Base-by-base conservation (phyloP, 208 protist genomes). In the Trypanosoma cruzi region DNA sequence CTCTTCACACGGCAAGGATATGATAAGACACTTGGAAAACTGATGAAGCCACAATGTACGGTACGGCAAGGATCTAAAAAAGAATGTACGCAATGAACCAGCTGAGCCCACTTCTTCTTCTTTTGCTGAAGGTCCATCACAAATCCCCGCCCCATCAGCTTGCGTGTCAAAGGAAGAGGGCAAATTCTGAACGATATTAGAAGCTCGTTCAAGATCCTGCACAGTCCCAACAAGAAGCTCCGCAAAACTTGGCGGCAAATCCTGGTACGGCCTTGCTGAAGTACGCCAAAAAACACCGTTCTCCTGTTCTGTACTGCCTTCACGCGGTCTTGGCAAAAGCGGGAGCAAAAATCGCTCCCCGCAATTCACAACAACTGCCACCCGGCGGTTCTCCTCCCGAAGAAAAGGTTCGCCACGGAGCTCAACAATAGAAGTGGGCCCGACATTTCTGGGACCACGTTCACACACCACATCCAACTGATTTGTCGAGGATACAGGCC, bases 1-100 rank as follows among this genome's bases (percentile, higher is more conserved):
- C 68, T 95, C 90, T 60, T 95, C 90, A 72, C 80, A 92, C 6
- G 90, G 81, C 13, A 95, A 71, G 1, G 82, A 90, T 18, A 86
- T 80, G 18, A 93, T 64, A 37, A 95, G 32, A 26, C 65, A 57
- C 0, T 72, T 68, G 16, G 50, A 42, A 50, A 75, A 53, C 46
- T 75, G 63, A 26, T 64, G 67, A 5, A 87, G 77, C 85, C 88
- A 94, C 40, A 90, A 59, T 20, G 85, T 36, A 62, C 80, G 81
- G 61, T 78, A 91, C 13, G 88, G 88, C 5, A 94, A 48, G 1
- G 85, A 78, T 52, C 80, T 68, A 52, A 90, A 85, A 49, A 83
- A 80, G 37, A 58, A 81, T 7, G 66, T 77, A 18, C 59, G 48
- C 24, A 88, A 56, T 0, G 6, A 14, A 28, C 22, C 40, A 40